phyloP scores from a whole-genome alignment of 106 monocot species.

The Phalaenopsis aphrodite region DNA sequence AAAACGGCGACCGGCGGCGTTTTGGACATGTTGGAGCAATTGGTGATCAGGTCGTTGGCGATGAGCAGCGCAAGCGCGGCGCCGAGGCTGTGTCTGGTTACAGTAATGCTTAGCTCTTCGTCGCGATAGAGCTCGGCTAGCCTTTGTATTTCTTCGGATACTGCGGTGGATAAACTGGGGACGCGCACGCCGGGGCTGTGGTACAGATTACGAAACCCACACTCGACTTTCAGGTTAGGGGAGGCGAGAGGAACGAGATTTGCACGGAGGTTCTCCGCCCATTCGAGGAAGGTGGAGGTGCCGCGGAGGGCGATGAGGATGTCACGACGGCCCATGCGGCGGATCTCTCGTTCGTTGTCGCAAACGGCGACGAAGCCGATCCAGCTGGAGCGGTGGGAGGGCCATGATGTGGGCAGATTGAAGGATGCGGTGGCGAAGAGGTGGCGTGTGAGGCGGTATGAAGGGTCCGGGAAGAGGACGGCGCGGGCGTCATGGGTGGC shows the following conservation, averaged over 20 bases:
- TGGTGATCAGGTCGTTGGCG: slow-evolving; percentile 29
- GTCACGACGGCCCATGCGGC: slow-evolving; percentile 21
- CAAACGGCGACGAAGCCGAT: slow-evolving; percentile 39
- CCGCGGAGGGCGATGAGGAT: slow-evolving; percentile 7
- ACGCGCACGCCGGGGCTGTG: slow-evolving; percentile 17
- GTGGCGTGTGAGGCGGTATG: slow-evolving; percentile 40
- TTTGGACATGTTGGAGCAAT: neutral
- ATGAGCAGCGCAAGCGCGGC: slow-evolving; percentile 47
- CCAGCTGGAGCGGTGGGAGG: slow-evolving; percentile 42
- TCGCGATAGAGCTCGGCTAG: slow-evolving; percentile 34
- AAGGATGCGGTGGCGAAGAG: slow-evolving; percentile 87
- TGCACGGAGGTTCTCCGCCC: slow-evolving; percentile 68
- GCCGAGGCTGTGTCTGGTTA: slow-evolving; percentile 69
- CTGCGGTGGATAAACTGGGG: slow-evolving; percentile 24
- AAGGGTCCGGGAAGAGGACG: slow-evolving; percentile 32
- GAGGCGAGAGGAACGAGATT: slow-evolving; percentile 22
- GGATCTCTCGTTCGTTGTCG: slow-evolving; percentile 22
- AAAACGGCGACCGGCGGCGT: slow-evolving; percentile 43
- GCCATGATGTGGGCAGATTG: slow-evolving; percentile 49
- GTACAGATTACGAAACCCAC: slow-evolving; percentile 58
- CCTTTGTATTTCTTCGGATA: slow-evolving; percentile 34
- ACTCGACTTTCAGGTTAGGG: slow-evolving; percentile 30
- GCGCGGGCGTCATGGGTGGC: slow-evolving; percentile 9
- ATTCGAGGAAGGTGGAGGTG: slow-evolving; percentile 56
- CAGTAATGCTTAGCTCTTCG: slow-evolving; percentile 57